Evolutionary conservation across 768 basidiomycete genomes (phyloP).

Genomic region (Fistulinella prunicolor): DNA sequence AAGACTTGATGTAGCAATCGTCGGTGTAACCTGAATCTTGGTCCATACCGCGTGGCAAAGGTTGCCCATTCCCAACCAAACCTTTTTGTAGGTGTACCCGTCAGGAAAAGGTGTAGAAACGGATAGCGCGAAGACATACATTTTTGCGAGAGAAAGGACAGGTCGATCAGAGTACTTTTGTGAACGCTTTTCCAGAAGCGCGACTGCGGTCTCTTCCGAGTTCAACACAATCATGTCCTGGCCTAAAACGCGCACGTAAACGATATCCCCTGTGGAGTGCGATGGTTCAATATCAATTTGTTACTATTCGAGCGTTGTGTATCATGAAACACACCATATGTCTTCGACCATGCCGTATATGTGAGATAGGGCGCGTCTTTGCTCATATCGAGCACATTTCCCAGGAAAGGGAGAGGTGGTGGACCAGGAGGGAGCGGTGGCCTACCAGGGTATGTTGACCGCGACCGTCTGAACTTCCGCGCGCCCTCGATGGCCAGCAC

Average conservation of each 20-base stretch:
- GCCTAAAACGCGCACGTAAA: constrained; percentile 32
- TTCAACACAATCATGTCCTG: constrained; percentile 51
- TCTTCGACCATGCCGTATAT: constrained; percentile 21
- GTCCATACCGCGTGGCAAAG: constrained; percentile 18
- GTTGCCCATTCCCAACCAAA: constrained; percentile 21
- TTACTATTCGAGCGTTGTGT: not conserved
- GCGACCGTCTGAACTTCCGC: too few relatives aligned
- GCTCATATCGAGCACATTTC: constrained; percentile 13
- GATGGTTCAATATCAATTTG: too few relatives aligned
- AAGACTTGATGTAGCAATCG: constrained; percentile 20
- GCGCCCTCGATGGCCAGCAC: constrained; percentile 1
- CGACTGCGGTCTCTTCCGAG: constrained; percentile 42
- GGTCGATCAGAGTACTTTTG: constrained; percentile 44
- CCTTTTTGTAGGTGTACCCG: constrained; percentile 1
- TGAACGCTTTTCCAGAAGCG: constrained; percentile 51
- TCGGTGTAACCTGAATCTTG: constrained; percentile 22
- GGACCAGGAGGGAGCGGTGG: constrained; percentile 21
- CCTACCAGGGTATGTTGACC: not conserved
- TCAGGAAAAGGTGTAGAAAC: not conserved
- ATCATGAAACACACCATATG: constrained; percentile 10
- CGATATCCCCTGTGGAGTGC: constrained; percentile 7
- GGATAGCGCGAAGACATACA: constrained; percentile 2
- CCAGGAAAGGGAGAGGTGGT: constrained; percentile 9
- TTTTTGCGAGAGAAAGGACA: not conserved
- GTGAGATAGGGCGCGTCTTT: constrained; percentile 8